Evolutionary conservation across 352 stramenopile species (phyloP).

Genomic region (Pythium rishiriense): DNA sequence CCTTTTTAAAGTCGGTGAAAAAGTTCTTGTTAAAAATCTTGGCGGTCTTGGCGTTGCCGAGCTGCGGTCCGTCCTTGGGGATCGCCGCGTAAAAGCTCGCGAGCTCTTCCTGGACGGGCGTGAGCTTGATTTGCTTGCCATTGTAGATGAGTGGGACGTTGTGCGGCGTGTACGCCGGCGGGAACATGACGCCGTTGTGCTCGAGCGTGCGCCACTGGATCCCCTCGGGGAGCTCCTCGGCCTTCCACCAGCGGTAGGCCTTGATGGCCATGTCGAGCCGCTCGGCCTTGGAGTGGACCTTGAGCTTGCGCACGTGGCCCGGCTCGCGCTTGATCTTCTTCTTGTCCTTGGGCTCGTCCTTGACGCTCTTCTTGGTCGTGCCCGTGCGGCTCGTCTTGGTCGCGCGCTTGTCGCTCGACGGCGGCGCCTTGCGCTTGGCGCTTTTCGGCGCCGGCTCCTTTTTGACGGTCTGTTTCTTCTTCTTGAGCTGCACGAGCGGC

Average conservation of each 20-base stretch:
- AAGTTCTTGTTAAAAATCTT: constrained; percentile 99
- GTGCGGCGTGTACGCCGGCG: constrained; percentile 95
- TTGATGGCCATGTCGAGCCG: constrained; percentile 97
- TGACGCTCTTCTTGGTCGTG: constrained; percentile 41
- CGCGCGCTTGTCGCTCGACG: constrained; percentile 13
- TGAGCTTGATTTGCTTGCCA: constrained; percentile 92
- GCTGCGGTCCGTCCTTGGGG: constrained; percentile 96
- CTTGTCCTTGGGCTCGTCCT: constrained; percentile 24
- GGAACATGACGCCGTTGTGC: constrained; percentile 98
- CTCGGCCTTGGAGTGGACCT: constrained; percentile 93
- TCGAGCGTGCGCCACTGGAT: constrained; percentile 99
- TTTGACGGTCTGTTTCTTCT: constrained; percentile 44
- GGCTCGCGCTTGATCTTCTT: constrained; percentile 53
- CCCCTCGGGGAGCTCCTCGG: constrained; percentile 90
- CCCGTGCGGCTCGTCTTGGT: constrained; percentile 34
- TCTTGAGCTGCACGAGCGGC: constrained; percentile 84
- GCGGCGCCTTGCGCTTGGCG: constrained; percentile 51
- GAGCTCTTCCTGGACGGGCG: constrained; percentile 93
- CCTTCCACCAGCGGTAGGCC: constrained; percentile 99
- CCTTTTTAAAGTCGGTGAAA: constrained; percentile 92
- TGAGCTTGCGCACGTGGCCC: constrained; percentile 83
- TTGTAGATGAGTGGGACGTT: constrained; percentile 96
- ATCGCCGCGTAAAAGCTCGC: constrained; percentile 96
- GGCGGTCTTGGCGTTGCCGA: constrained; percentile 95
- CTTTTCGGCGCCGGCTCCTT: constrained; percentile 24